These are phyloP conservation scores for Carex littledalei DNA, from an alignment of 176 grass and related monocot species.

Conservation along the genomic window DNA sequence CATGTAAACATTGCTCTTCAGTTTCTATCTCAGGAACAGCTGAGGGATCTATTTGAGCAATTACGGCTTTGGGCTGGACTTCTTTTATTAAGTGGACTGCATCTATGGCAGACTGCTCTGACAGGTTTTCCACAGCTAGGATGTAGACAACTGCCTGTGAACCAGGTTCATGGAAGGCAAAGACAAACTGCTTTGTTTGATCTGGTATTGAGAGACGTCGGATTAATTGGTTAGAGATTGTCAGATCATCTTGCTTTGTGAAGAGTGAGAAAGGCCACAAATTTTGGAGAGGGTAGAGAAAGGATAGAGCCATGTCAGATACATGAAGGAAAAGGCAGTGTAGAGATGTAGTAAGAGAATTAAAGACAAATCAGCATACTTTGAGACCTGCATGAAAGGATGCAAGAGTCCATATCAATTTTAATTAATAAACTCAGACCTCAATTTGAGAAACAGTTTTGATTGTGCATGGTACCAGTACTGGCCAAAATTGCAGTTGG, in stretches of 20 bases:
- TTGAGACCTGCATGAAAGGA: neutral
- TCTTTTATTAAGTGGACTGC: slow-evolving; percentile 61
- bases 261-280: slow-evolving; percentile 67
- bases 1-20: slow-evolving; percentile 54
- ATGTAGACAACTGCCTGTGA: slow-evolving; percentile 66
- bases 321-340: neutral
- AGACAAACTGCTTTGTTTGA: slow-evolving; percentile 83
- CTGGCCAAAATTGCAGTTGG: neutral
- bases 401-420: neutral
- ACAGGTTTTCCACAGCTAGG: slow-evolving; percentile 72
- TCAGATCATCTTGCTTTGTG: slow-evolving; percentile 62
- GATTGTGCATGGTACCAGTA: neutral
- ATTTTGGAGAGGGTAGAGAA: slow-evolving; percentile 47
- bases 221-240: slow-evolving; percentile 51
- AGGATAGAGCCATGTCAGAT: slow-evolving; percentile 50
- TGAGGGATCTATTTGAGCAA: slow-evolving; percentile 57
- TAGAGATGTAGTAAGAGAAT: neutral
- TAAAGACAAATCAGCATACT: neutral
- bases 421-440: neutral
- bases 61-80: slow-evolving; percentile 62
- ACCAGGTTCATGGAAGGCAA: slow-evolving; percentile 61
- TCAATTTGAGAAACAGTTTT: neutral
- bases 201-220: slow-evolving; percentile 58
- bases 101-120: slow-evolving; percentile 69
- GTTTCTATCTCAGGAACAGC: slow-evolving; percentile 55